Percentiles rank a stretch among this genome's conserved stretches.
Conservation (phyloP, 495 filamentous ascomycete species). For the Penicillium desertorum region DNA sequence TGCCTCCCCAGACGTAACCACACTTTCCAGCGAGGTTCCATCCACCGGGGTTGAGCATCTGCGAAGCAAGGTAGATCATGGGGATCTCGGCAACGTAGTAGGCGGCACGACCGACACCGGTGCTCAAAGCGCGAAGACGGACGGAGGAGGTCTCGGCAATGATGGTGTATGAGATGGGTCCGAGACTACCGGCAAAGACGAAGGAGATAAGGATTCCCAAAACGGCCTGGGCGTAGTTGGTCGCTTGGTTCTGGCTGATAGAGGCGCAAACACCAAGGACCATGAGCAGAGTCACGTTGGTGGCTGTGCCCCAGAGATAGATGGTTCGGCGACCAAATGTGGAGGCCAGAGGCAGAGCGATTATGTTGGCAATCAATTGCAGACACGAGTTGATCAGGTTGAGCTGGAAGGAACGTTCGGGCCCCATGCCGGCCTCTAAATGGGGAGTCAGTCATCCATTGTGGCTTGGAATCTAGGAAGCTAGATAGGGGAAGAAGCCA, state of each 20-base stretch:
- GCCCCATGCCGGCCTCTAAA: slow-evolving; percentile 29
- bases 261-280: slow-evolving; percentile 49
- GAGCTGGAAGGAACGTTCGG: slow-evolving; percentile 32
- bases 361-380: slow-evolving; percentile 33
- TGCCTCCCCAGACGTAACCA: slow-evolving; percentile 40
- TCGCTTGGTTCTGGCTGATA: slow-evolving; percentile 30
- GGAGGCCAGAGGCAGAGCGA: slow-evolving; percentile 28
- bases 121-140: slow-evolving; percentile 51
- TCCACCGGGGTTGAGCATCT: slow-evolving; percentile 46
- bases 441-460: slow-evolving; percentile 12
- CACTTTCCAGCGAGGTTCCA: slow-evolving; percentile 36
- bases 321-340: slow-evolving; percentile 49
- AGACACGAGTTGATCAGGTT: slow-evolving; percentile 42
- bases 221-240: slow-evolving; percentile 48
- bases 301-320: slow-evolving; percentile 44
- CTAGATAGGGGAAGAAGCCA: background rate
- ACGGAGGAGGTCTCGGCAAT: slow-evolving; percentile 58
- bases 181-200: slow-evolving; percentile 44
- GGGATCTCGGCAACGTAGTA: slow-evolving; percentile 50
- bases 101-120: slow-evolving; percentile 50
- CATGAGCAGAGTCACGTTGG: slow-evolving; percentile 33
- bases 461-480: background rate
- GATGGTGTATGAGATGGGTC: slow-evolving; percentile 55
- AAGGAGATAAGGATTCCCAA: slow-evolving; percentile 54
- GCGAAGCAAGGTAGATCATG: slow-evolving; percentile 50